Conservation (phyloP, 805 yeast species). For the Yarrowia sp. region DNA sequence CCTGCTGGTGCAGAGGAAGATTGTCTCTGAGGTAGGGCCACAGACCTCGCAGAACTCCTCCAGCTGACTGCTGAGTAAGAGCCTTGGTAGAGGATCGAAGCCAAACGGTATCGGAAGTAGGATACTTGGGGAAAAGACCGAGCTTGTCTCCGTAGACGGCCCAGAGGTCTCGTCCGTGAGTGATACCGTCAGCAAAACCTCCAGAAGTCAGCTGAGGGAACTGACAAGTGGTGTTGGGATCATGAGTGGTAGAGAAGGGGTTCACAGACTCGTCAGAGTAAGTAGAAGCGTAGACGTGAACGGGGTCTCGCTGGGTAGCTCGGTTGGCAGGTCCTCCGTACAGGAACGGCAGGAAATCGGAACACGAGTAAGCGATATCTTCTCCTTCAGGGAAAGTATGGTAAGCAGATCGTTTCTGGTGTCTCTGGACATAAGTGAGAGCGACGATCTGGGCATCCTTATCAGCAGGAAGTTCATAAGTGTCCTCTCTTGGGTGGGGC, state of each 20-base stretch:
- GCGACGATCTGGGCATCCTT: conserved; percentile 46
- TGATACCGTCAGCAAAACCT: conserved; percentile 53
- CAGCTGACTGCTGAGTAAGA: conserved; percentile 55
- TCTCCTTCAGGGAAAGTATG: conserved; percentile 50
- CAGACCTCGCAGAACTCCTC: conserved; percentile 52
- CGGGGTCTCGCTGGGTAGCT: conserved; percentile 41
- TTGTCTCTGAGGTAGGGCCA: conserved; percentile 49
- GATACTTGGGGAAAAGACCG: conserved; percentile 51
- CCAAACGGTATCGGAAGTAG: conserved; percentile 47
- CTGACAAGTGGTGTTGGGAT: conserved; percentile 50
- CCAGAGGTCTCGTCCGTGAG: conserved; percentile 54
- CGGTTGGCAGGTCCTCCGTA: conserved; percentile 41
- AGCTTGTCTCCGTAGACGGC: conserved; percentile 52
- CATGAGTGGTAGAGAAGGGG: conserved; percentile 44
- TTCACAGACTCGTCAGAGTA: conserved; percentile 46
- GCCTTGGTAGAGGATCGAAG: conserved; percentile 53
- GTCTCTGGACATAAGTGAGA: conserved; percentile 55
- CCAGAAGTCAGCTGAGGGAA: conserved; percentile 54
- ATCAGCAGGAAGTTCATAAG: conserved; percentile 45
- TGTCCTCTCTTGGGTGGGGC: conserved; percentile 54
- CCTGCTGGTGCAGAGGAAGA: conserved; percentile 50
- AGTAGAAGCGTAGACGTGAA: conserved; percentile 43
- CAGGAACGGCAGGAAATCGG: conserved; percentile 48
- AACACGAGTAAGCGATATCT: conserved; percentile 46
- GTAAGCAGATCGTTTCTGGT: conserved; percentile 56